Conservation (phyloP, 2,329 filamentous ascomycete genomes). For the Lizonia empirigonia region DNA sequence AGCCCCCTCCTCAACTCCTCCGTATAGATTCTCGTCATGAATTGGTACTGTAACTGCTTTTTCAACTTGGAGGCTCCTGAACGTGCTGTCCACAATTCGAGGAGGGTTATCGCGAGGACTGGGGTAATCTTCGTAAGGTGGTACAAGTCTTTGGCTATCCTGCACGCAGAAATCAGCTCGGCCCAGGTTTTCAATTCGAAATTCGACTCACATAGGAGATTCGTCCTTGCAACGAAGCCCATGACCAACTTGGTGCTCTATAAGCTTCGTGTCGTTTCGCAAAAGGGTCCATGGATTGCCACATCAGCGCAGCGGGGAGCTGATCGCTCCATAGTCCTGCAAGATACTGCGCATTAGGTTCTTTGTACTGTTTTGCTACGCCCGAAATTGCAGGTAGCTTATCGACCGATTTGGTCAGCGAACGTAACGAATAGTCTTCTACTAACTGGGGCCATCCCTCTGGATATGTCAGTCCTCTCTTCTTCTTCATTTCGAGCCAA, state of each 20-base stretch:
- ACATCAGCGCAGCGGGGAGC: neutral
- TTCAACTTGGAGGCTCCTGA: no score
- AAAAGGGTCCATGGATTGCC: neutral
- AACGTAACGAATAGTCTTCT: neutral
- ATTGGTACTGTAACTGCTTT: no score
- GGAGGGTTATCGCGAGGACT: neutral
- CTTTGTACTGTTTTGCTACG: neutral
- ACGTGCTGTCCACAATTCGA: no score
- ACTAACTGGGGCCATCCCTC: neutral
- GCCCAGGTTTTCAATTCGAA: no score
- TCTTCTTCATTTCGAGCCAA: neutral
- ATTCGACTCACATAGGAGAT: slow-evolving; percentile 1
- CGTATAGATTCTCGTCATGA: neutral
- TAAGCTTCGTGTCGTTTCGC: neutral
- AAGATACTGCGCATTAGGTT: neutral
- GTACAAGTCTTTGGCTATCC: no score
- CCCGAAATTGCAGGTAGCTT: neutral
- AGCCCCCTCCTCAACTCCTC: neutral
- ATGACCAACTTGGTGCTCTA: slow-evolving; percentile 3
- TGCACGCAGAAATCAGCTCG: no score
- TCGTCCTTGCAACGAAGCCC: neutral
- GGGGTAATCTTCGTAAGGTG: no score
- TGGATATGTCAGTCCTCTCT: neutral
- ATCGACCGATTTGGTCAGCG: neutral
- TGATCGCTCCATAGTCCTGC: neutral